These are phyloP conservation scores for Lichtheimia ornata DNA, from an alignment of 371 early-diverging fungal genomes.

Conservation along the genomic window DNA sequence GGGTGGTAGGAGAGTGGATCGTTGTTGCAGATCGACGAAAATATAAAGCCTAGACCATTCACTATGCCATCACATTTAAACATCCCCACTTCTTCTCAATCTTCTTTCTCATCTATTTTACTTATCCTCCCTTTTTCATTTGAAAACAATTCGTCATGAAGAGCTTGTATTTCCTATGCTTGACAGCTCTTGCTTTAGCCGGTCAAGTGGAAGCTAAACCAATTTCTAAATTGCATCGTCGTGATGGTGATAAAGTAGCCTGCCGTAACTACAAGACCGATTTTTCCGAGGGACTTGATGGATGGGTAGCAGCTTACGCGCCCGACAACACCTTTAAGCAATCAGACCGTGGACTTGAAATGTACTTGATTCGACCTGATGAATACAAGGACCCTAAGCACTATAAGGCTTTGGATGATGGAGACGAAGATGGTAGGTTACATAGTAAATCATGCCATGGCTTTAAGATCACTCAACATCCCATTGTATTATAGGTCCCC, in stretches of 20 bases:
- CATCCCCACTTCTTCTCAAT: too few species aligned
- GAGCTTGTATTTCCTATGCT: too few species aligned
- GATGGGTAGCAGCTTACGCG: conserved; percentile 28
- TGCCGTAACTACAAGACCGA: conserved; percentile 30
- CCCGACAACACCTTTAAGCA: conserved; percentile 17
- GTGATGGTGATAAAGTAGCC: not conserved
- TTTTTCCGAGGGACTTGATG: conserved; percentile 26
- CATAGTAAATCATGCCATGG: not conserved
- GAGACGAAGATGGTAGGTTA: not conserved
- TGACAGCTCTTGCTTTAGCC: too few species aligned
- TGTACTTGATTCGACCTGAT: conserved; percentile 31
- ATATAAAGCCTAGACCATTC: not conserved
- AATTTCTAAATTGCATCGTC: not conserved
- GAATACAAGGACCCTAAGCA: too few species aligned
- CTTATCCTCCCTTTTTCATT: too few species aligned
- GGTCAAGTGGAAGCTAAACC: not conserved
- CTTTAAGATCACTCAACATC: not conserved
- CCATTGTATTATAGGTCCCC: conserved; percentile 20
- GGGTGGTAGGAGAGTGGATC: too few species aligned
- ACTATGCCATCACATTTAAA: too few species aligned
- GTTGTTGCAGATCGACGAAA: not conserved
- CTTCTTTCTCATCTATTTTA: too few species aligned
- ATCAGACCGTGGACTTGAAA: conserved; percentile 25
- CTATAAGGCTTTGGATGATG: not conserved
- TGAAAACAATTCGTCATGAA: too few species aligned